phyloP scores from a whole-genome alignment of 768 basidiomycete genomes.

The Lentinula sp. region DNA sequence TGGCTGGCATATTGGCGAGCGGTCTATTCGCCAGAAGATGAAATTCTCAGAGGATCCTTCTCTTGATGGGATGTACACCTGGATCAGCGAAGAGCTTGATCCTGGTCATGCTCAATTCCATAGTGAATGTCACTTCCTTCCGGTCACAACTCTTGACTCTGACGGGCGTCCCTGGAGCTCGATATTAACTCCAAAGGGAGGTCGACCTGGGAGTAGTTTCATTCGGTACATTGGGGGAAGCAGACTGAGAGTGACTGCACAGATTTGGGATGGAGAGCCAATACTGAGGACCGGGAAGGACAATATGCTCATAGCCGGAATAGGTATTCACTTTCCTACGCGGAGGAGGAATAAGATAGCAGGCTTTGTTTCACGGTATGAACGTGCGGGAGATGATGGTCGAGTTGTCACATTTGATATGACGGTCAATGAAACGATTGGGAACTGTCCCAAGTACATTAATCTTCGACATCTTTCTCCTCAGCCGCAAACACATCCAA shows the following conservation, averaged over 20 bases:
- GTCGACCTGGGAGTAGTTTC: conserved; percentile 35
- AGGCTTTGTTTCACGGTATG: conserved; percentile 32
- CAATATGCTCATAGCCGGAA: conserved; percentile 41
- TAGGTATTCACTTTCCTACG: conserved; percentile 54
- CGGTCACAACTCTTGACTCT: conserved; percentile 48
- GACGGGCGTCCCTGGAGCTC: conserved; percentile 53
- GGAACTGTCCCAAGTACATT: conserved; percentile 73
- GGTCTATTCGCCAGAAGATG: conserved; percentile 40
- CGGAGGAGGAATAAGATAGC: conserved; percentile 60
- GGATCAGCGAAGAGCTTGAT: conserved; percentile 40
- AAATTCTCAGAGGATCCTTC: conserved; percentile 30
- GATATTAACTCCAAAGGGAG: conserved; percentile 39
- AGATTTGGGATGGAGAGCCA: conserved; percentile 50
- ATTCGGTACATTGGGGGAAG: conserved; percentile 27
- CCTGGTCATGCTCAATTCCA: conserved; percentile 46
- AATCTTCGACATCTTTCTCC: conserved; percentile 47
- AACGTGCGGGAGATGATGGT: conserved; percentile 16
- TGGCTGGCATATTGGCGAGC: conserved; percentile 51
- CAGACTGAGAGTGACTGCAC: conserved; percentile 30
- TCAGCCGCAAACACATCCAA: conserved; percentile 30
- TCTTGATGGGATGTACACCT: conserved; percentile 25
- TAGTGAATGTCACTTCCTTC: conserved; percentile 45
- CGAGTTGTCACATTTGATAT: conserved; percentile 28
- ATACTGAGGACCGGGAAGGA: conserved; percentile 29
- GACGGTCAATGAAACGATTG: conserved; percentile 49